A percentile compares a stretch with the other conserved stretches of the same genome.
Evolutionary conservation across 176 grass and related monocot genomes (phyloP).

Genomic region (Saccharum spontaneum): DNA sequence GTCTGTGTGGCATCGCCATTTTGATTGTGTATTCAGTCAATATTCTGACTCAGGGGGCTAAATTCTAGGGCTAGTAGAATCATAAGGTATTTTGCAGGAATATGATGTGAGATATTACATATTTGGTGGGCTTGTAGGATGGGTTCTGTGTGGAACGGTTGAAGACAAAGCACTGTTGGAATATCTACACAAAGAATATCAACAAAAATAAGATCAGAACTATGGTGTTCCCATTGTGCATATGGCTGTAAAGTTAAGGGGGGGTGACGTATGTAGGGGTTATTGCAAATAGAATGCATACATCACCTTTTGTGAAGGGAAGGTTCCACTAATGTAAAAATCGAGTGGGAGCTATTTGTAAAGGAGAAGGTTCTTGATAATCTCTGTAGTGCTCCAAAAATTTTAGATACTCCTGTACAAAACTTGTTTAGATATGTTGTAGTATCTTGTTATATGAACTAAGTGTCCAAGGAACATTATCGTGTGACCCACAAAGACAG

Average conservation of each 20-base stretch:
- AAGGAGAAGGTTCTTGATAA: not conserved
- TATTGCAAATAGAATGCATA: not conserved
- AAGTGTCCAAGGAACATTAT: not conserved
- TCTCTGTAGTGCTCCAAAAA: not conserved
- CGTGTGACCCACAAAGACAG: not conserved
- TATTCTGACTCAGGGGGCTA: not conserved
- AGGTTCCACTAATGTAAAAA: not conserved
- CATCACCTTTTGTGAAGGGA: not conserved
- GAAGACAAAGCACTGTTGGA: not conserved
- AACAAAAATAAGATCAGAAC: not conserved
- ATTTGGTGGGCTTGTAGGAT: not conserved
- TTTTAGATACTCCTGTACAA: not conserved
- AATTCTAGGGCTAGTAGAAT: not conserved
- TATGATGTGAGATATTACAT: not conserved
- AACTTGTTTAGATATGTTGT: not conserved
- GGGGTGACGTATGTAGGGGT: not conserved
- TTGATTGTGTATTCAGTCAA: not conserved
- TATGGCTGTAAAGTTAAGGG: not conserved
- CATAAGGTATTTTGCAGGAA: not conserved
- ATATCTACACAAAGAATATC: not conserved
- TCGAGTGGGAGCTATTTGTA: not conserved
- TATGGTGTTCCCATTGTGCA: not conserved
- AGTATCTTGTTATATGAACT: not conserved
- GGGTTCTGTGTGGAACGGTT: not conserved
- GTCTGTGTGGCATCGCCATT: not conserved